phyloP scores from a whole-genome alignment of 495 filamentous ascomycete species.

The Hypoxylon fuscum region DNA sequence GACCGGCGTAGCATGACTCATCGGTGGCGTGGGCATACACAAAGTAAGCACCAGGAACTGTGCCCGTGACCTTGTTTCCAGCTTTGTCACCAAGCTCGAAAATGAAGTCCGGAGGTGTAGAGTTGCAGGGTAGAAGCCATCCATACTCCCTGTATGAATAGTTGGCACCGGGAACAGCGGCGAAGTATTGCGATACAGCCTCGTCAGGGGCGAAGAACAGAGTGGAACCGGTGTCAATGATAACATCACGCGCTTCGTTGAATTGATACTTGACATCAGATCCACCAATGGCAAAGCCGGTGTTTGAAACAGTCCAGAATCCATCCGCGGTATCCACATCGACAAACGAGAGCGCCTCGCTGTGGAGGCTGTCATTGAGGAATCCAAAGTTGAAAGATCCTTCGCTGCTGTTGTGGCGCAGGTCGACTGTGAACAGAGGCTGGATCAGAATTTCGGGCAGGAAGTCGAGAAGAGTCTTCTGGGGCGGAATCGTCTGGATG shows the following conservation, averaged over 20 bases:
- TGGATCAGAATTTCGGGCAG: constrained; percentile 57
- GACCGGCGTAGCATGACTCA: constrained; percentile 72
- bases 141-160: constrained; percentile 67
- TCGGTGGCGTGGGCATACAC: constrained; percentile 66
- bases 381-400: constrained; percentile 82
- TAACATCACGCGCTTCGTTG: constrained; percentile 59
- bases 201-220: constrained; percentile 71
- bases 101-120: constrained; percentile 63
- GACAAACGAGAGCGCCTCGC: constrained; percentile 64
- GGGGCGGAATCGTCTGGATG: constrained; percentile 56
- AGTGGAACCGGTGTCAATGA: constrained; percentile 80
- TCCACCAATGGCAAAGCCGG: constrained; percentile 66
- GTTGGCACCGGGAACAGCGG: constrained; percentile 65
- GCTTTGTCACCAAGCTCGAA: constrained; percentile 65
- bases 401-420: constrained; percentile 69
- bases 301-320: constrained; percentile 69
- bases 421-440: constrained; percentile 74
- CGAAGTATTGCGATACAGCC: constrained; percentile 70
- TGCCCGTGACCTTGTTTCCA: constrained; percentile 64
- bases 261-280: constrained; percentile 50
- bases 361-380: constrained; percentile 67
- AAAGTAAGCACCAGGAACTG: constrained; percentile 74
- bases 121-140: constrained; percentile 68
- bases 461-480: constrained; percentile 74
- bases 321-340: constrained; percentile 67